Conservation (phyloP, 768 basidiomycete species). For the Mycena rebaudengoi region DNA sequence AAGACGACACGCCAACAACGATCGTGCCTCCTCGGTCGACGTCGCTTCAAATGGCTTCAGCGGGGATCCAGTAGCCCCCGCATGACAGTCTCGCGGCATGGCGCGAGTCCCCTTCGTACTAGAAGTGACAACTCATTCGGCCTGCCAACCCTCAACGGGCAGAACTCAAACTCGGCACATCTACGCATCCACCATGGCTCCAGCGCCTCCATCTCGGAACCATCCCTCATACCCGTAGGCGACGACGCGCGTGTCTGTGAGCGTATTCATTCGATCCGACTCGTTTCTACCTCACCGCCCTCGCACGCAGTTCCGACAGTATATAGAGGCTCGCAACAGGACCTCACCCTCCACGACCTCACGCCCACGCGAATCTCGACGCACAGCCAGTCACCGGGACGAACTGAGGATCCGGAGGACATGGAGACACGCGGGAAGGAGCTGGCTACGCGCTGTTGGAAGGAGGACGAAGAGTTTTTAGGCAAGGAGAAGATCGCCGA, state of each 20-base stretch:
- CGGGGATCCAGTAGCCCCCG: constrained; percentile 44
- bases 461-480: constrained; percentile 86
- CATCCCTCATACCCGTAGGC: constrained; percentile 70
- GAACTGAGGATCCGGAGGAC: constrained; percentile 61
- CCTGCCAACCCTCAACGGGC: constrained; percentile 31
- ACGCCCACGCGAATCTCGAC: constrained; percentile 55
- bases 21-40: constrained; percentile 60
- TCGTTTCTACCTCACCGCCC: constrained; percentile 18
- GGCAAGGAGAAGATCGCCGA: constrained; percentile 94
- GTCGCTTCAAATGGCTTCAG: constrained; percentile 53
- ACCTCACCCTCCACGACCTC: constrained; percentile 62
- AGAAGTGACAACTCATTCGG: constrained; percentile 46
- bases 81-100: constrained; percentile 43
- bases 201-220: constrained; percentile 82
- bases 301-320: constrained; percentile 33
- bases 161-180: constrained; percentile 43
- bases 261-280: constrained; percentile 32
- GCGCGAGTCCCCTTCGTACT: constrained; percentile 53
- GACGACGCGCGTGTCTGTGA: constrained; percentile 62
- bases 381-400: constrained; percentile 48
- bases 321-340: constrained; percentile 29
- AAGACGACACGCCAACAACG: constrained; percentile 34
- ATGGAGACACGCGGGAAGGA: constrained; percentile 73
- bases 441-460: constrained; percentile 81
- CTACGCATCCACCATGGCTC: constrained; percentile 75